These are phyloP conservation scores for Syncephalis fuscata DNA, from an alignment of 371 early-diverging fungal species.

Conservation along the genomic window DNA sequence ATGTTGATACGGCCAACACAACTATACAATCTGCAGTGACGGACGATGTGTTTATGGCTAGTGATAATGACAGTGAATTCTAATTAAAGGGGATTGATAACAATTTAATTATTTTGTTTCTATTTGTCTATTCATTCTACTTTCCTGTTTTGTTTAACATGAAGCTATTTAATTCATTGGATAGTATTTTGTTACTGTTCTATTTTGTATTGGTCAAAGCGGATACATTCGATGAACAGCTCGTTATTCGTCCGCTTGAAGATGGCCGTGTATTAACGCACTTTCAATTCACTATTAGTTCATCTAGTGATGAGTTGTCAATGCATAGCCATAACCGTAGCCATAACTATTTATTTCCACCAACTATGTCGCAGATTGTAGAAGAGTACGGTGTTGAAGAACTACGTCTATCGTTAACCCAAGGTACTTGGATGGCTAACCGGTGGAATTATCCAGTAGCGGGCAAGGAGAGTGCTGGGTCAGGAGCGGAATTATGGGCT, in stretches of 20 bases:
- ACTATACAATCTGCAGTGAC: too few relatives aligned
- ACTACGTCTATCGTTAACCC: slow-evolving; percentile 75
- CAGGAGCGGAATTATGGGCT: slow-evolving; percentile 68
- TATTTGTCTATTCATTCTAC: too few relatives aligned
- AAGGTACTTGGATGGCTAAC: slow-evolving; percentile 72
- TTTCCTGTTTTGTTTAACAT: too few relatives aligned
- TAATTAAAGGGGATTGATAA: too few relatives aligned
- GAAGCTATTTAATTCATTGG: too few relatives aligned
- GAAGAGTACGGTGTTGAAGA: slow-evolving; percentile 52
- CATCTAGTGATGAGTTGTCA: slow-evolving; percentile 5
- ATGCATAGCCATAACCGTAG: too few relatives aligned
- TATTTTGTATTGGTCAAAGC: too few relatives aligned
- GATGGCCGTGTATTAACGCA: slow-evolving; percentile 67
- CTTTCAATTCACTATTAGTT: slow-evolving; percentile 47
- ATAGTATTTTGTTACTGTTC: too few relatives aligned
- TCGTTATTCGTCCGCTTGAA: slow-evolving; percentile 36
- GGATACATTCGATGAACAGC: slow-evolving; percentile 37
- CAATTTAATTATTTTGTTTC: not conserved
- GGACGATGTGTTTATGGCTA: too few relatives aligned
- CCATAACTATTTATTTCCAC: slow-evolving; percentile 60
- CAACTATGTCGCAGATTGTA: slow-evolving; percentile 71
- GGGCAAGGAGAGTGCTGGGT: slow-evolving; percentile 25
- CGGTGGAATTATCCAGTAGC: slow-evolving; percentile 55
- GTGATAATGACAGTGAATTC: too few relatives aligned
- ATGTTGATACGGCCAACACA: too few relatives aligned